Evolutionary conservation across 768 basidiomycete genomes (phyloP).

Genomic region (Tricholoma flavovirens): DNA sequence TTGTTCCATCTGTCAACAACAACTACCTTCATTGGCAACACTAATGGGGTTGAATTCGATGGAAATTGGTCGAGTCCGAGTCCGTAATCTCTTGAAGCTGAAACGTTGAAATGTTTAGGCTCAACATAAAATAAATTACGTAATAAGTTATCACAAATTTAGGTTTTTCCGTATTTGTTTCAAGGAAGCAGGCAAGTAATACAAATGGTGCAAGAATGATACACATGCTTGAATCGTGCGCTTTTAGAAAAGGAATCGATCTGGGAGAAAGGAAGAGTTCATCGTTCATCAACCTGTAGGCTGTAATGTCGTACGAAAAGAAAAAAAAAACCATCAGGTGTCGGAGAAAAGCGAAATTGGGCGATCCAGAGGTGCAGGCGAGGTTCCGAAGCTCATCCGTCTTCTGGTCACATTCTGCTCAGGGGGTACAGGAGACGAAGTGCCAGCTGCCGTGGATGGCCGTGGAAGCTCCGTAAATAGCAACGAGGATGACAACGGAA

Average conservation of each 20-base stretch:
- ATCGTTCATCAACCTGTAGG: not conserved
- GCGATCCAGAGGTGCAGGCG: not conserved
- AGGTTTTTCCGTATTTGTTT: no score
- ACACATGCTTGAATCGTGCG: no score
- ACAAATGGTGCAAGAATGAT: no score
- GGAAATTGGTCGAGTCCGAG: not conserved
- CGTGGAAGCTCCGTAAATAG: not conserved
- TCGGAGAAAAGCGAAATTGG: not conserved
- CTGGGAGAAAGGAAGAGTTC: not conserved
- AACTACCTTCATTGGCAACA: not conserved
- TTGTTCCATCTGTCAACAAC: not conserved
- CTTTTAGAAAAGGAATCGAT: no score
- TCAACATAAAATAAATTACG: not conserved
- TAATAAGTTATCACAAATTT: not conserved
- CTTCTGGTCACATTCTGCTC: not conserved
- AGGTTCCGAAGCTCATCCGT: not conserved
- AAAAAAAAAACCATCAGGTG: not conserved
- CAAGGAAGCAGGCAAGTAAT: no score
- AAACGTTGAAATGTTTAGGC: no score
- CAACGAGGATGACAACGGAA: not conserved
- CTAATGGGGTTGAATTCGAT: not conserved
- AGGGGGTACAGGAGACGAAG: not conserved
- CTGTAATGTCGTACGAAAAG: no score
- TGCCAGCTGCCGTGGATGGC: not conserved
- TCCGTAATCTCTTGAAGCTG: no score